Conservation (phyloP, 495 filamentous ascomycete genomes). For the Xylaria scruposa region DNA sequence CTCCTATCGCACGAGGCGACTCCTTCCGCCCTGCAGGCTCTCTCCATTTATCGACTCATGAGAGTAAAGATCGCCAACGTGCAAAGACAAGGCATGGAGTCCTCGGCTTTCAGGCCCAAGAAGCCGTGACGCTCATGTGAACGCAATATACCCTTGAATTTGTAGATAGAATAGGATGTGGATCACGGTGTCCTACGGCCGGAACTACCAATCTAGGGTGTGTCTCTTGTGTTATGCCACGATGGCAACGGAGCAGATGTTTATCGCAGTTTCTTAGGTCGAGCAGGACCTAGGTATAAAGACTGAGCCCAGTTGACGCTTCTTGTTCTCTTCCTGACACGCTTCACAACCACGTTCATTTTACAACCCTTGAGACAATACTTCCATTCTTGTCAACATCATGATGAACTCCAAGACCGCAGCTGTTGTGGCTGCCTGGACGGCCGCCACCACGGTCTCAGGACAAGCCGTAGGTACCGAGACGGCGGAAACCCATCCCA, state of each 20-base stretch:
- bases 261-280: neutral
- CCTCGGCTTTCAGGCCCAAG: slow-evolving; percentile 23
- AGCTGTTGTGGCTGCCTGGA: slow-evolving; percentile 47
- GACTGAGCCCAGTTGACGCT: neutral
- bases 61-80: slow-evolving; percentile 20
- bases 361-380: neutral
- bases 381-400: slow-evolving; percentile 21
- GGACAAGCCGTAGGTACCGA: slow-evolving; percentile 61
- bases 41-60: slow-evolving; percentile 11
- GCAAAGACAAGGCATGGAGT: slow-evolving; percentile 9
- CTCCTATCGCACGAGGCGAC: neutral
- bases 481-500: slow-evolving; percentile 62
- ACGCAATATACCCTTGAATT: slow-evolving; percentile 24
- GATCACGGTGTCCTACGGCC: slow-evolving; percentile 20
- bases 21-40: slow-evolving; percentile 11
- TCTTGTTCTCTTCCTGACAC: slow-evolving; percentile 6
- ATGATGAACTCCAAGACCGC: slow-evolving; percentile 45
- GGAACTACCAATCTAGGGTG: slow-evolving; percentile 21
- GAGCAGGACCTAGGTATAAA: slow-evolving; percentile 17
- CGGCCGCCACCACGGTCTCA: slow-evolving; percentile 43
- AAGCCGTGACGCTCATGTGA: slow-evolving; percentile 23
- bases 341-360: slow-evolving; percentile 19
- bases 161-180: slow-evolving; percentile 9
- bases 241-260: slow-evolving; percentile 1
- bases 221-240: neutral